Base-by-base conservation (phyloP, 352 stramenopile species). In the Phytophthora melonis region DNA sequence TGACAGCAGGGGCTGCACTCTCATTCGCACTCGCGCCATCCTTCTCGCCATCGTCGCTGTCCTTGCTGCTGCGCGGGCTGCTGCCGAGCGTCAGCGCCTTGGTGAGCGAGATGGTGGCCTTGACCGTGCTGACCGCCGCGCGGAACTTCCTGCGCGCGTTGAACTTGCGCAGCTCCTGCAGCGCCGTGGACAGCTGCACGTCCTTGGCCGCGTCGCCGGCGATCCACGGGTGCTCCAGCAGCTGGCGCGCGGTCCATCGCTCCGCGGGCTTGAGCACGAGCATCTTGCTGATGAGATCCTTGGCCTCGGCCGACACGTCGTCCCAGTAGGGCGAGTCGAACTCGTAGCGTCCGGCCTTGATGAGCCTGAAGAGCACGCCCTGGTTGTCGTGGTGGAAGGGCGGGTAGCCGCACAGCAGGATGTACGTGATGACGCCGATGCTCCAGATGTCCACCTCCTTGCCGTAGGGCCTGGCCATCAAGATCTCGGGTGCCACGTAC, bases 131-230 rank as follows among this genome's bases (percentile, higher is more conserved):
- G 14, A 98, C 89, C 3, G 94, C 94, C 32, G 91, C 92, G 77
- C 97, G 97, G 80, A 98, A 97, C 79, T 98, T 98, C 53, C 95
- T 88, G 45, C 95, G 97, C 27, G 93, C 95, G 75, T 98, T 98
- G 82, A 97, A 98, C 67, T 92, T 94, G 73, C 89, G 93, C 69
- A 98, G 83, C 66, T 98, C 81, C 47, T 88, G 75, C 61, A 98
- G 81, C 63, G 95, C 97, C 5, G 80, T 91, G 49, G 88, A 95
- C 50, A 99, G 76, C 58, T 89, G 85, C 58, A 96, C 84, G 32
- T 87, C 83, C 72, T 87, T 86, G 16, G 91, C 73, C 59, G 88
- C 55, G 43, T 78, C 58, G 62, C 85, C 86, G 68, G 86, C 77
- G 74, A 98, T 97, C 97, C 97, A 99, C 70, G 83, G 85, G 76